Conservation (phyloP, 768 basidiomycete species). For the Russula emetica region DNA sequence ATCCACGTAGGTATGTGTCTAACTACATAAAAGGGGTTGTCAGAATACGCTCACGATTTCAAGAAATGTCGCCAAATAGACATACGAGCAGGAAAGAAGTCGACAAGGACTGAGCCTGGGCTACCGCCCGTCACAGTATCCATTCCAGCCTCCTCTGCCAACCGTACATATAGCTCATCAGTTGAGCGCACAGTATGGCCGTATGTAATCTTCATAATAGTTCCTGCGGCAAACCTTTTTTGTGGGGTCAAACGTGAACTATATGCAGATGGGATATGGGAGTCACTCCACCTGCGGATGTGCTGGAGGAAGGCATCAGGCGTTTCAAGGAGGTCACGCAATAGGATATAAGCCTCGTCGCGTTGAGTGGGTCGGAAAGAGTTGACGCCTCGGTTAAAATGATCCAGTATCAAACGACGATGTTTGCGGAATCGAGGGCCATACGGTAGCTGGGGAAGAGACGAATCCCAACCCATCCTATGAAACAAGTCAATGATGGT, state of each 20-base stretch:
- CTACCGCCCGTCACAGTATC: slow-evolving; percentile 30
- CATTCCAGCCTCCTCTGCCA: slow-evolving; percentile 31
- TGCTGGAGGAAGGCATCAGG: slow-evolving; percentile 32
- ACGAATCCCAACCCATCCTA: slow-evolving; percentile 29
- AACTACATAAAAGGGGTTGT: slow-evolving; percentile 5
- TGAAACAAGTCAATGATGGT: not conserved
- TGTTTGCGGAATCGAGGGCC: slow-evolving; percentile 34
- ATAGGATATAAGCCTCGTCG: slow-evolving; percentile 31
- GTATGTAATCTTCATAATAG: slow-evolving; percentile 35
- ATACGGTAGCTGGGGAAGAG: slow-evolving; percentile 29
- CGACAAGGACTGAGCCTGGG: slow-evolving; percentile 34
- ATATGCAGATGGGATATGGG: not conserved
- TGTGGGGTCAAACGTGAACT: not conserved
- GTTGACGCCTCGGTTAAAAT: slow-evolving; percentile 27
- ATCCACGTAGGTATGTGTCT: slow-evolving; percentile 27
- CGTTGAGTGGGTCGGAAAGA: slow-evolving; percentile 30
- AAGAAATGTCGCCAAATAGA: not conserved
- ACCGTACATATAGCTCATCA: slow-evolving; percentile 33
- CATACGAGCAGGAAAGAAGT: slow-evolving; percentile 36
- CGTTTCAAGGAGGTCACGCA: slow-evolving; percentile 30
- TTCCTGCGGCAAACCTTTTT: slow-evolving; percentile 33
- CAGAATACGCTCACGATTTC: not conserved
- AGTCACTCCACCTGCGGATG: slow-evolving; percentile 29
- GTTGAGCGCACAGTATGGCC: slow-evolving; percentile 33
- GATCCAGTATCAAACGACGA: slow-evolving; percentile 32